Conservation (phyloP, 305 asterid species). For the Fraxinus sp. region DNA sequence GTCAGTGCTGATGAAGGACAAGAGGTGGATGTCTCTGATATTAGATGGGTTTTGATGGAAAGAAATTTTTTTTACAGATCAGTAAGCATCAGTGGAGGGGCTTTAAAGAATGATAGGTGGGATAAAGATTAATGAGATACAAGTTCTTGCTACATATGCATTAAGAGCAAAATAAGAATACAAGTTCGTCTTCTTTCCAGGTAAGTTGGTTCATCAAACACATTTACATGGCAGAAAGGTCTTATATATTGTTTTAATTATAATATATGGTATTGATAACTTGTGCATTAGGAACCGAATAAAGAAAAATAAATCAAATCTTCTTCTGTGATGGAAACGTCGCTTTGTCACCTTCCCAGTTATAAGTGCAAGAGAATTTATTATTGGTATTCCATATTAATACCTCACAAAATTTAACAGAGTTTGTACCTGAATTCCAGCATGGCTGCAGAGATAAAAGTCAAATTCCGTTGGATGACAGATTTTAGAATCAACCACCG, state of each 20-base stretch:
- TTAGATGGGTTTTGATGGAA: neutral
- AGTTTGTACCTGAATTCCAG: conserved; percentile 84
- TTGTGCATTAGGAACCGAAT: neutral
- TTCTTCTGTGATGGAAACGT: neutral
- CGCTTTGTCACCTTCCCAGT: neutral
- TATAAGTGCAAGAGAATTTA: neutral
- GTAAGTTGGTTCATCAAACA: neutral
- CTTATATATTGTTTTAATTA: neutral
- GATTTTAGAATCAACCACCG: conserved; percentile 92
- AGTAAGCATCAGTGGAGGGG: neutral
- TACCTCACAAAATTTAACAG: neutral
- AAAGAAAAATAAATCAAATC: neutral
- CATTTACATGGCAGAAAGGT: neutral
- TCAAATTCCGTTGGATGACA: conserved; percentile 98
- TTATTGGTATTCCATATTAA: neutral
- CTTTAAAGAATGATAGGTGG: neutral
- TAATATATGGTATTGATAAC: neutral
- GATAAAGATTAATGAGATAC: neutral
- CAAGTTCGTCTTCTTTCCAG: neutral
- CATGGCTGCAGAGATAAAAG: conserved; percentile 96
- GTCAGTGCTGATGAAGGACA: neutral
- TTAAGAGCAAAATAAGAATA: neutral
- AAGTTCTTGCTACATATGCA: neutral
- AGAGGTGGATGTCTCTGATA: neutral
- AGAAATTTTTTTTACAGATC: neutral